phyloP scores from a whole-genome alignment of 2,329 filamentous ascomycete species.

The Beauveria scarabaeidicola region DNA sequence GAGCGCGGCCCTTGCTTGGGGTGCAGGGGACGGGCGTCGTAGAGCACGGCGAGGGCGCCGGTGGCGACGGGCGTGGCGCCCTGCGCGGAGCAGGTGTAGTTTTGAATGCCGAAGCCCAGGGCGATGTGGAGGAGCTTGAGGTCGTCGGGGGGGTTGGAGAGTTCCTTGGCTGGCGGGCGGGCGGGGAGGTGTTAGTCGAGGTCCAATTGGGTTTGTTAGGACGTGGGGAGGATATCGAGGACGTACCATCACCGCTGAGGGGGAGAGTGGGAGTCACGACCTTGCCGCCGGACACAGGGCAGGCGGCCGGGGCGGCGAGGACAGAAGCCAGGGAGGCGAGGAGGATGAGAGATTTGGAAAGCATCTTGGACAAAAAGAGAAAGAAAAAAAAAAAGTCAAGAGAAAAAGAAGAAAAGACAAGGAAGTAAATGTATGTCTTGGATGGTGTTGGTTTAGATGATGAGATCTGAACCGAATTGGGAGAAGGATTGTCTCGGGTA shows the following conservation, averaged over 20 bases:
- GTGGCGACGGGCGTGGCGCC: slow-evolving; percentile 28
- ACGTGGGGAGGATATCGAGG: not conserved
- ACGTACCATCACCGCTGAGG: not conserved
- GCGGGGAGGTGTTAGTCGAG: not conserved
- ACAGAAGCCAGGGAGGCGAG: slow-evolving; percentile 25
- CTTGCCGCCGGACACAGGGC: slow-evolving; percentile 15
- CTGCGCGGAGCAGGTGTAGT: slow-evolving; percentile 52
- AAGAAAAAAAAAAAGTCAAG: not conserved
- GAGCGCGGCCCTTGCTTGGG: slow-evolving; percentile 32
- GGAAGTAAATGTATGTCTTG: not conserved
- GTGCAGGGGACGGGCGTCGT: slow-evolving; percentile 47
- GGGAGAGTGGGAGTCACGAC: not conserved
- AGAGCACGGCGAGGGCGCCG: slow-evolving; percentile 52
- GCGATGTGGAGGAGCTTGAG: slow-evolving; percentile 44
- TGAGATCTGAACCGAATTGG: slow-evolving; percentile 6
- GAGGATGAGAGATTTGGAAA: slow-evolving; percentile 25
- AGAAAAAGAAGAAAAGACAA: not conserved
- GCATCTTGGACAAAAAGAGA: slow-evolving; percentile 19
- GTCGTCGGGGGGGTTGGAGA: slow-evolving; percentile 32
- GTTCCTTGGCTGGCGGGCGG: slow-evolving; percentile 28
- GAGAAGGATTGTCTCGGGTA: slow-evolving; percentile 9
- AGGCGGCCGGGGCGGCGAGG: slow-evolving; percentile 18
- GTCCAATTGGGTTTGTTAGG: not conserved
- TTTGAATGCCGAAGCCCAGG: slow-evolving; percentile 58
- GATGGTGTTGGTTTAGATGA: slow-evolving; percentile 1